These are phyloP conservation scores for Ascobolus immersus DNA, from an alignment of 495 filamentous ascomycete genomes.

Conservation along the genomic window DNA sequence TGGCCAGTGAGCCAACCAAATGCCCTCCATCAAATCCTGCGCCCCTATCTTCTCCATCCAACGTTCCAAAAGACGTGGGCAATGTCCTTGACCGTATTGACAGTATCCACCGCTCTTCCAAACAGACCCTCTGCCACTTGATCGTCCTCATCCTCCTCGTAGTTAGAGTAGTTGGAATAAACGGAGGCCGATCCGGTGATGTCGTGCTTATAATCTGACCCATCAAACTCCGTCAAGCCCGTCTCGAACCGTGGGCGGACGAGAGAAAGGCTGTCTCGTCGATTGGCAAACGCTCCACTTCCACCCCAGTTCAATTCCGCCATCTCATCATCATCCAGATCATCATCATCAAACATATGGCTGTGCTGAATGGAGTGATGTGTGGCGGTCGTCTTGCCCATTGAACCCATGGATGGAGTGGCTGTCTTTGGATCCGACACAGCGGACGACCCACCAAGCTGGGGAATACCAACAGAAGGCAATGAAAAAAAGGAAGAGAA, in stretches of 20 bases:
- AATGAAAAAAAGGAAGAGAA: constrained; percentile 14
- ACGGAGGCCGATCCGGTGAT: constrained; percentile 3
- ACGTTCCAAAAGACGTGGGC: constrained; percentile 96
- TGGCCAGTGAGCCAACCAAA: not conserved
- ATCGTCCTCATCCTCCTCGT: constrained; percentile 44
- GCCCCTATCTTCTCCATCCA: constrained; percentile 51
- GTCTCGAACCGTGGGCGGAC: constrained; percentile 5
- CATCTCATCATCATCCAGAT: constrained; percentile 44
- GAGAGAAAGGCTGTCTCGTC: constrained; percentile 17
- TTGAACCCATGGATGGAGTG: constrained; percentile 28
- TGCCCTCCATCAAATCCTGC: not conserved
- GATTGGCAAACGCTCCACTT: constrained; percentile 14
- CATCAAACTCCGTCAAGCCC: not conserved
- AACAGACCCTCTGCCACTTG: constrained; percentile 32
- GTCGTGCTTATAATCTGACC: not conserved
- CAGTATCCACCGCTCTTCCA: constrained; percentile 66
- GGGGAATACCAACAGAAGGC: constrained; percentile 22
- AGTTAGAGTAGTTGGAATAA: constrained; percentile 21
- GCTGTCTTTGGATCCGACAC: constrained; percentile 26
- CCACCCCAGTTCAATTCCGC: constrained; percentile 25
- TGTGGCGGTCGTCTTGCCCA: constrained; percentile 25
- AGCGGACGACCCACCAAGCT: constrained; percentile 20
- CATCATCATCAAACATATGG: constrained; percentile 21
- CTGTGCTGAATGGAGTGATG: constrained; percentile 34
- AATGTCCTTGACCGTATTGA: constrained; percentile 91